Percentiles rank a stretch among this genome's conserved stretches.
Conservation (phyloP, 1,284 basidiomycete genomes). For the Coniferiporia sulphurascens region DNA sequence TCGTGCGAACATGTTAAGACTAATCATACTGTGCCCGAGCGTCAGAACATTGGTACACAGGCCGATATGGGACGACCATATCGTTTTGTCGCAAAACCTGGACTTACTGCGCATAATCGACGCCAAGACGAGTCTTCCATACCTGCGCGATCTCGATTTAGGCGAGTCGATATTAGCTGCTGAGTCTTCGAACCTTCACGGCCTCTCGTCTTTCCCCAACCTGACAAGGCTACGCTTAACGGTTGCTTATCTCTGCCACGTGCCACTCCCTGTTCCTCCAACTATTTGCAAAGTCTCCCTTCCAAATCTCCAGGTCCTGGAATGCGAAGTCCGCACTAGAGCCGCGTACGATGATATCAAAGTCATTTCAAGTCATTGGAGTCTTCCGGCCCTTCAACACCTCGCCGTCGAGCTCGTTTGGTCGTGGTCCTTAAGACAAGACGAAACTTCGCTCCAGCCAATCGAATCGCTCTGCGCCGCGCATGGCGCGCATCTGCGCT, state of each 20-base stretch:
- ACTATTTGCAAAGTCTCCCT: neutral
- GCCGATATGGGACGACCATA: neutral
- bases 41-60: neutral
- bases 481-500: constrained; percentile 1
- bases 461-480: neutral
- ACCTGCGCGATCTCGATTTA: neutral
- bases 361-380: neutral
- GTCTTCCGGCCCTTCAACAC: constrained; percentile 3
- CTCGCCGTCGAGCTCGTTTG: neutral
- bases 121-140: neutral
- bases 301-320: constrained; percentile 3
- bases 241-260: neutral
- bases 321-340: neutral
- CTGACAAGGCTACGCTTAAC: constrained; percentile 5
- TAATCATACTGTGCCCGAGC: constrained; percentile 1
- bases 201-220: neutral
- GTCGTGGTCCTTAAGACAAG: neutral
- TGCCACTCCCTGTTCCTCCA: too few species aligned
- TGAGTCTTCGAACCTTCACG: neutral
- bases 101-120: neutral
- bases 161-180: neutral
- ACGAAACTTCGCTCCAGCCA: neutral
- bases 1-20: neutral
- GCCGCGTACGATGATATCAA: neutral
- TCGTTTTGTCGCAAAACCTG: neutral